These are phyloP conservation scores for Ceratocystis eucalypticola DNA, from an alignment of 2,329 filamentous ascomycete genomes.

Conservation along the genomic window DNA sequence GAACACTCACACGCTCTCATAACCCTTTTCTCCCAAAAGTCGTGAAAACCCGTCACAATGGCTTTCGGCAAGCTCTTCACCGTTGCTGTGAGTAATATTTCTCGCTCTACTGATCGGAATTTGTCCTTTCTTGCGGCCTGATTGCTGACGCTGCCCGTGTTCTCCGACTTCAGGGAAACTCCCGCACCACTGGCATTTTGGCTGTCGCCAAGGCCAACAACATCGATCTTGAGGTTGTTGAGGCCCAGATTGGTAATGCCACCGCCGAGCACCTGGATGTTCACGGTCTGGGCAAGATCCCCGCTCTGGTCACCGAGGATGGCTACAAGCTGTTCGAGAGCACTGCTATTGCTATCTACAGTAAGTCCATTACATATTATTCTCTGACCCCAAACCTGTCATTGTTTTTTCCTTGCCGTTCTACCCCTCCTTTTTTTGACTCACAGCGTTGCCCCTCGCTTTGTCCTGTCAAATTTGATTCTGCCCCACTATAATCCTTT, in stretches of 20 bases:
- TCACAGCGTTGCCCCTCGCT: not conserved
- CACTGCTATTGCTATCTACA: conserved; percentile 94
- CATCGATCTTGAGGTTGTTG: conserved; percentile 76
- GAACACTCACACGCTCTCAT: conserved; percentile 22
- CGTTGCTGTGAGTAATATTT: conserved; percentile 47
- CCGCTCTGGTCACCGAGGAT: conserved; percentile 83
- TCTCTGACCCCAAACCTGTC: conserved; percentile 24
- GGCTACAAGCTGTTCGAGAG: conserved; percentile 78
- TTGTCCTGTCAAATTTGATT: not conserved
- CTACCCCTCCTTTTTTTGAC: conserved; percentile 7
- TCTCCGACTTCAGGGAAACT: conserved; percentile 53
- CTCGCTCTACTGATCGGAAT: conserved; percentile 21
- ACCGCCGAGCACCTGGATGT: conserved; percentile 67
- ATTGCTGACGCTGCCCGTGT: conserved; percentile 25
- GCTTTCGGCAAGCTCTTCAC: conserved; percentile 97
- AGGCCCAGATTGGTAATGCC: conserved; percentile 52
- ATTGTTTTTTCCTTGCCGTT: conserved; percentile 11
- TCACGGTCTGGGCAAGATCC: conserved; percentile 82
- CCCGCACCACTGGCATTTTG: conserved; percentile 75
- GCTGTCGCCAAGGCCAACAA: conserved; percentile 96
- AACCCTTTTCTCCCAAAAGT: conserved; percentile 19
- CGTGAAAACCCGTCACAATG: conserved; percentile 47
- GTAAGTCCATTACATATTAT: conserved; percentile 45
- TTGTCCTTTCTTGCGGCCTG: conserved; percentile 19
- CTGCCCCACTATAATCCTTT: conserved; percentile 5